phyloP scores from a whole-genome alignment of 371 early-diverging fungal genomes.

The Rhizopus sp. region DNA sequence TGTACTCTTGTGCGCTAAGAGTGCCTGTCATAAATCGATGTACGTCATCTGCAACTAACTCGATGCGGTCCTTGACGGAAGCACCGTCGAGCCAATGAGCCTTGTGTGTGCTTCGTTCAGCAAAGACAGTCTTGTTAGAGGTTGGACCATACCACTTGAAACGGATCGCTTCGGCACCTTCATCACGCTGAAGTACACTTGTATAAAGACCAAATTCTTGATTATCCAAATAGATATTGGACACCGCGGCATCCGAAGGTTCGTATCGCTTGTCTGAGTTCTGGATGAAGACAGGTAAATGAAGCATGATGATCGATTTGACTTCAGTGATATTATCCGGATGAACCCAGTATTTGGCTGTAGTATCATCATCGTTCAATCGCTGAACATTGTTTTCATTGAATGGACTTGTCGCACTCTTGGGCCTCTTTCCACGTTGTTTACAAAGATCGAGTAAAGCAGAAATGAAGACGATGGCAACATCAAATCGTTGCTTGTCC shows the following conservation, averaged over 20 bases:
- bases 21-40: conserved; percentile 79
- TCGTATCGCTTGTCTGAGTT: conserved; percentile 58
- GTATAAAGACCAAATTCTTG: conserved; percentile 89
- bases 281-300: conserved; percentile 96
- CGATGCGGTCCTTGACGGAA: conserved; percentile 90
- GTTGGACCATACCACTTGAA: conserved; percentile 88
- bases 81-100: conserved; percentile 95
- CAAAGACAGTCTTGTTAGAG: conserved; percentile 65
- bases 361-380: conserved; percentile 24
- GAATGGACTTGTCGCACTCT: conserved; percentile 15
- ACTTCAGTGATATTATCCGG: conserved; percentile 98
- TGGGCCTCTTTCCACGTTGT: conserved; percentile 37
- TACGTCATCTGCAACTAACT: conserved; percentile 87
- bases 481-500: conserved; percentile 59
- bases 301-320: conserved; percentile 88
- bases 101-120: conserved; percentile 96
- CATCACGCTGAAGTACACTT: conserved; percentile 89
- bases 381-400: not conserved
- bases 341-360: conserved; percentile 98
- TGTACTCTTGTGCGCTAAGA: conserved; percentile 70
- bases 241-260: conserved; percentile 65
- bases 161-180: conserved; percentile 92
- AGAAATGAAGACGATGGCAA: conserved; percentile 53
- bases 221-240: conserved; percentile 96
- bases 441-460: conserved; percentile 45